Conservation (phyloP, 2,329 filamentous ascomycete genomes). For the Esteya vermicola region DNA sequence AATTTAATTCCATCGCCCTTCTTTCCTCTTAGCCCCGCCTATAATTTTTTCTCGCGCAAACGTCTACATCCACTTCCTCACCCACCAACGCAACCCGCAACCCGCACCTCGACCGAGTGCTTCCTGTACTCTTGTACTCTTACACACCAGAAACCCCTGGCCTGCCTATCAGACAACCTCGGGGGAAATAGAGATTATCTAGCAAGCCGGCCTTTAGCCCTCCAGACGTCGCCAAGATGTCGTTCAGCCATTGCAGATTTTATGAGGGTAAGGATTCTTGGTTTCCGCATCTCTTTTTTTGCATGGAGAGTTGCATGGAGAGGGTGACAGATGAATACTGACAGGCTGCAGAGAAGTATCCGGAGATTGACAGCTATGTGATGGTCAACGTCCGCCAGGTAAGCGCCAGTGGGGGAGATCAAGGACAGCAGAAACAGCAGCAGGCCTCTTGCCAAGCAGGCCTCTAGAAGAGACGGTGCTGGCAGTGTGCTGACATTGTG, state of each 20-base stretch:
- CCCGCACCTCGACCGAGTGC: no score
- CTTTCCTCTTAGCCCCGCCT: conserved; percentile 1
- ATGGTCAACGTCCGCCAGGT: conserved; percentile 94
- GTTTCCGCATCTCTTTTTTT: conserved; percentile 8
- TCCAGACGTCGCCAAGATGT: conserved; percentile 19
- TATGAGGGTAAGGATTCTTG: conserved; percentile 17
- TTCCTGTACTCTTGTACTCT: no score
- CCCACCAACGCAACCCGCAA: no score
- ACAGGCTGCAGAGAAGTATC: conserved; percentile 46
- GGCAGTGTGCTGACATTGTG: conserved; percentile 11
- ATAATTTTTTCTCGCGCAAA: conserved; percentile 1
- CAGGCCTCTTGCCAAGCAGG: conserved; percentile 1
- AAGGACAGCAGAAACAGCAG: not conserved
- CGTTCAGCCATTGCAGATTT: conserved; percentile 23
- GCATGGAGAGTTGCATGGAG: not conserved
- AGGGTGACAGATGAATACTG: not conserved
- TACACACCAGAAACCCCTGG: no score
- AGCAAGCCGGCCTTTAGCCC: conserved; percentile 1
- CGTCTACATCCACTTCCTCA: not conserved
- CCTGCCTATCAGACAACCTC: no score
- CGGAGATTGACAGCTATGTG: conserved; percentile 98
- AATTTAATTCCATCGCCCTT: no score
- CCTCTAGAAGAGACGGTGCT: not conserved
- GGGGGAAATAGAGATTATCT: no score
- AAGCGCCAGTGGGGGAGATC: no score